Evolutionary conservation across 2,329 filamentous ascomycete genomes (phyloP), one percentile per base, ranked within the genome.

Genomic region (Zelopaecilomyces penicillatus): DNA sequence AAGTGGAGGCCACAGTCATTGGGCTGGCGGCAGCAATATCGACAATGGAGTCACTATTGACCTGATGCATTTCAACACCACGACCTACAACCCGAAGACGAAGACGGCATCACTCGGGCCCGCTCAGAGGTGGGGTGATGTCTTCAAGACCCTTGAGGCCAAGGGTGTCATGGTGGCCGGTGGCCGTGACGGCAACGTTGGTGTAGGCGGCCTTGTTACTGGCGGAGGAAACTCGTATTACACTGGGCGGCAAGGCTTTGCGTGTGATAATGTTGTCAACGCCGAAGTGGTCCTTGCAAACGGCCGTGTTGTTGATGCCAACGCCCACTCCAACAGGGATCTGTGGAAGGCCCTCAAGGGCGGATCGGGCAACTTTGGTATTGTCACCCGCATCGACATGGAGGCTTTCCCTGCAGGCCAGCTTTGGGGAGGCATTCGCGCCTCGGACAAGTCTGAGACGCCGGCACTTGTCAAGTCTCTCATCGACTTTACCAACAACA

Each of bases 1-100:
- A 36, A 66, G 67, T 43, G 70, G 70, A n/a, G 71, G 70, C 0
- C 71, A 74, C 49, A 61, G 65, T 5, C 60, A 65, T 5, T 67
- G 68, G 49, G 57, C 61, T 0, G 65, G 63, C 5, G 58, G 62
- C 3, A 66, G 69, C 0, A 69, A 57, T 29, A 63, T 60, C 32
- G 37, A 57, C 6, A 53, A 57, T 6, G 64, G 64, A 6, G 52
- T 68, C 39, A 57, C 61, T 10, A 55, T 72, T 34, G 62, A 65
- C 5, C 51, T 71, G 7, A 57, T 58, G 27, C 54, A 55, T 8
- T 49, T 72, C 5, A 65, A 67, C 26, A 39, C 50, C 5, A 44
- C 69, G 4, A 46, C 46, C 2, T 37, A 68, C 1, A 58, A 58
- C 3, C 43, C 52, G 0, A 57, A 65, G 33, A 58, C 58, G 26